Evolutionary conservation across 257 asterid genomes (phyloP).

Genomic region (Oldenlandia corymbosa): DNA sequence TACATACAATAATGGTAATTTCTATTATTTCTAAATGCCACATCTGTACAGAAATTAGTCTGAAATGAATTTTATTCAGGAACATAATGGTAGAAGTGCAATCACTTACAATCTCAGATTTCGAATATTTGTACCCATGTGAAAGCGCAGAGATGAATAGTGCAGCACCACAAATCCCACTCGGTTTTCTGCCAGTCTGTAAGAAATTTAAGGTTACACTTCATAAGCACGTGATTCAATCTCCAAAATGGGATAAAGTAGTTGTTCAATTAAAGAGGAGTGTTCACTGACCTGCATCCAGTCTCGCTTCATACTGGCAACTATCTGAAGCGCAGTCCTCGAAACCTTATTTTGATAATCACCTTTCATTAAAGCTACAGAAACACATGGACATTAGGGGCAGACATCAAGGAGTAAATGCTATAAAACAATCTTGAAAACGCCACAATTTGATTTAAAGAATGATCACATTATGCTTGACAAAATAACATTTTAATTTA

Average conservation of each 20-base stretch:
- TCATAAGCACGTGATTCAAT: background rate
- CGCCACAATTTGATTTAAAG: background rate
- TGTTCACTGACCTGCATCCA: slow-evolving; percentile 64
- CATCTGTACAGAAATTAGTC: background rate
- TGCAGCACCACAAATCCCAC: slow-evolving; percentile 96
- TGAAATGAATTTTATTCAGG: background rate
- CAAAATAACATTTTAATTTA: background rate
- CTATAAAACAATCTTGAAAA: background rate
- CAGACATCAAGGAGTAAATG: background rate
- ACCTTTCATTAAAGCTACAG: slow-evolving; percentile 17
- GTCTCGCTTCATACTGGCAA: slow-evolving; percentile 84
- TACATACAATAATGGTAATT: background rate
- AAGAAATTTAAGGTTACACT: slow-evolving; percentile 1
- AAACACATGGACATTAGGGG: background rate
- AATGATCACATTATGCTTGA: background rate
- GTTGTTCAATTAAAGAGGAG: background rate
- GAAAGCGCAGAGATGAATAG: slow-evolving; percentile 76
- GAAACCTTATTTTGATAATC: slow-evolving; percentile 10
- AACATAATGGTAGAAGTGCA: background rate
- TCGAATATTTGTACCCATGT: slow-evolving; percentile 59
- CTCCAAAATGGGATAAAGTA: background rate
- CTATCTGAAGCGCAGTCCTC: slow-evolving; percentile 33
- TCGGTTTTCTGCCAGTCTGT: slow-evolving; percentile 96
- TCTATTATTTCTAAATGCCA: background rate
- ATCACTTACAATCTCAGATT: slow-evolving; percentile 68